Conservation (phyloP, 1,284 basidiomycete species). For the Amylostereum chailletii region DNA sequence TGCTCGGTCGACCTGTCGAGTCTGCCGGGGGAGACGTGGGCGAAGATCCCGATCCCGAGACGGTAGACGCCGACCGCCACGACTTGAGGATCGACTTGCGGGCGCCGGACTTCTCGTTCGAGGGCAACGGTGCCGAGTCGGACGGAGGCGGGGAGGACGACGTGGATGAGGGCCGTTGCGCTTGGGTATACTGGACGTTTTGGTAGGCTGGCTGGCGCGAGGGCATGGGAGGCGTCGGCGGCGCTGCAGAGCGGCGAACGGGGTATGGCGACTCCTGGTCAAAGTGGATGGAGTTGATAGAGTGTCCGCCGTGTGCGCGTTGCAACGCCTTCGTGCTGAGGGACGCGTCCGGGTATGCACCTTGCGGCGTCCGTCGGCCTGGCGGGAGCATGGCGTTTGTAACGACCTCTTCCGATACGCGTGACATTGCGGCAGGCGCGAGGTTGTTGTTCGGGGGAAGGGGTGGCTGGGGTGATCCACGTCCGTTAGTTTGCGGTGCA, state of each 20-base stretch:
- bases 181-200: not conserved
- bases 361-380: constrained; percentile 1
- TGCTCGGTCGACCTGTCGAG: constrained; percentile 20
- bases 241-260: constrained; percentile 22
- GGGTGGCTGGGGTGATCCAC: constrained; percentile 7
- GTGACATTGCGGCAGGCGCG: constrained; percentile 8
- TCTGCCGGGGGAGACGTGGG: constrained; percentile 17
- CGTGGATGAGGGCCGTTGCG: constrained; percentile 4
- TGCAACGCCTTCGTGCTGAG: constrained; percentile 5
- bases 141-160: no score
- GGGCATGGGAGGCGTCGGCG: constrained; percentile 10
- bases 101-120: constrained; percentile 19
- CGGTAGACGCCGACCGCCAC: constrained; percentile 37
- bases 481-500: constrained; percentile 1
- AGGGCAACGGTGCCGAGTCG: constrained; percentile 13
- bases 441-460: constrained; percentile 14
- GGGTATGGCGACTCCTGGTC: constrained; percentile 64
- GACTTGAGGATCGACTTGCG: constrained; percentile 68
- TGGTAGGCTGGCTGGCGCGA: constrained; percentile 4
- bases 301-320: constrained; percentile 14
- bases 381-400: constrained; percentile 9
- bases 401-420: constrained; percentile 9
- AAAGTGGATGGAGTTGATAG: constrained; percentile 42
- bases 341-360: constrained; percentile 6
- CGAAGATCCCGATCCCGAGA: constrained; percentile 14